Evolutionary conservation across 768 basidiomycete genomes (phyloP).

Genomic region (Exidia glandulosa): DNA sequence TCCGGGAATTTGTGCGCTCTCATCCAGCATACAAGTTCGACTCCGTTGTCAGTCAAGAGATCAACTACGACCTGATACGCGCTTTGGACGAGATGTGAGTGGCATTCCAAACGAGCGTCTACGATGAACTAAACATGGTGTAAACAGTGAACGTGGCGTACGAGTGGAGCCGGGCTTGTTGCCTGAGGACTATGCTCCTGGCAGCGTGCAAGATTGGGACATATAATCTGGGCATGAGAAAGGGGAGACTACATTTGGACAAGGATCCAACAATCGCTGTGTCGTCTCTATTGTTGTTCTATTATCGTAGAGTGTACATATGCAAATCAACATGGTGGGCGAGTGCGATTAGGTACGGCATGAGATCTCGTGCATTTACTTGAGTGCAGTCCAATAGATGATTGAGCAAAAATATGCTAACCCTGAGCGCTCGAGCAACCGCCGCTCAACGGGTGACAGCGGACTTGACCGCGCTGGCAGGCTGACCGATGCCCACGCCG

Average conservation of each 20-base stretch:
- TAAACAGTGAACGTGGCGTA: conserved; percentile 55
- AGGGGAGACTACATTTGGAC: too few species aligned
- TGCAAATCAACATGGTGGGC: too few species aligned
- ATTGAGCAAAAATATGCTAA: too few species aligned
- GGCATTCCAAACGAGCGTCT: not conserved
- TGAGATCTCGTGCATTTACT: too few species aligned
- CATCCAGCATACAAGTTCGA: conserved; percentile 90
- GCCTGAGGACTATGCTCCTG: conserved; percentile 37
- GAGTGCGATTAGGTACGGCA: too few species aligned
- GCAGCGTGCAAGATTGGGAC: conserved; percentile 1
- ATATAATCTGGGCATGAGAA: not conserved
- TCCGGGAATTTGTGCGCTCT: conserved; percentile 78
- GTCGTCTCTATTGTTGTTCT: too few species aligned
- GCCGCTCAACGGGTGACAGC: too few species aligned
- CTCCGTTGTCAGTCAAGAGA: conserved; percentile 82
- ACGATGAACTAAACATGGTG: not conserved
- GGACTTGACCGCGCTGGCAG: too few species aligned
- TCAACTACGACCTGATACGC: conserved; percentile 87
- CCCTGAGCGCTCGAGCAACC: too few species aligned
- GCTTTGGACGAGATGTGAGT: conserved; percentile 89
- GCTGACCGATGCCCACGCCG: too few species aligned
- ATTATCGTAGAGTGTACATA: too few species aligned
- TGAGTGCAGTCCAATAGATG: too few species aligned
- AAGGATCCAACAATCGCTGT: not conserved
- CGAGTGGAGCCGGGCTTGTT: conserved; percentile 50